Evolutionary conservation across 176 grass and related monocot species (phyloP).

Genomic region (Oryza rufipogon): DNA sequence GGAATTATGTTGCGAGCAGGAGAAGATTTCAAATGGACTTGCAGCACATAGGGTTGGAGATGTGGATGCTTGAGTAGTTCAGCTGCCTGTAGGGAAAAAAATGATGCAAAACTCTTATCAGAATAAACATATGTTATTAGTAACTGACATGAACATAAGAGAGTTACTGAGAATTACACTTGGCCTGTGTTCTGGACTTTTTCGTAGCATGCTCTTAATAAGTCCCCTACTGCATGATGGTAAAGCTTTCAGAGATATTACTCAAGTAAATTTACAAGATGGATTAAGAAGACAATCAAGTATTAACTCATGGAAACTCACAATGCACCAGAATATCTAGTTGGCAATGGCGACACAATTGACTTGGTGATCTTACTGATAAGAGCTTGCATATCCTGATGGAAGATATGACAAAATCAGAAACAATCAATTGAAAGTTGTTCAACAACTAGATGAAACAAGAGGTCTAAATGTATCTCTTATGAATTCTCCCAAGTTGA

Average conservation of each 20-base stretch:
- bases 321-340: constrained; percentile 80
- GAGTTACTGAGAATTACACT: constrained; percentile 55
- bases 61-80: constrained; percentile 80
- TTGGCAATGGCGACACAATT: constrained; percentile 76
- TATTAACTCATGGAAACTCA: constrained; percentile 44
- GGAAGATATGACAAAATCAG: constrained; percentile 14
- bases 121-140: background rate
- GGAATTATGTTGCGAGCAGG: constrained; percentile 42
- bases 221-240: constrained; percentile 70
- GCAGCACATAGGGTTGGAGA: constrained; percentile 68
- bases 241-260: constrained; percentile 16
- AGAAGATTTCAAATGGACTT: constrained; percentile 77
- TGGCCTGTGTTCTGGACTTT: constrained; percentile 83
- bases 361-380: constrained; percentile 92
- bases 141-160: background rate
- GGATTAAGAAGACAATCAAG: constrained; percentile 9
- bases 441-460: background rate
- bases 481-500: background rate
- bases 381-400: constrained; percentile 73
- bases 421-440: background rate
- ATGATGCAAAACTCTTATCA: constrained; percentile 17
- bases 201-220: constrained; percentile 81
- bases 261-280: background rate
- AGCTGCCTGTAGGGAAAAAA: constrained; percentile 60
- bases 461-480: background rate